A percentile compares a stretch with the other conserved stretches of the same genome.
phyloP scores from a whole-genome alignment of 2,329 filamentous ascomycete genomes.

The Fusarium verrucosum region DNA sequence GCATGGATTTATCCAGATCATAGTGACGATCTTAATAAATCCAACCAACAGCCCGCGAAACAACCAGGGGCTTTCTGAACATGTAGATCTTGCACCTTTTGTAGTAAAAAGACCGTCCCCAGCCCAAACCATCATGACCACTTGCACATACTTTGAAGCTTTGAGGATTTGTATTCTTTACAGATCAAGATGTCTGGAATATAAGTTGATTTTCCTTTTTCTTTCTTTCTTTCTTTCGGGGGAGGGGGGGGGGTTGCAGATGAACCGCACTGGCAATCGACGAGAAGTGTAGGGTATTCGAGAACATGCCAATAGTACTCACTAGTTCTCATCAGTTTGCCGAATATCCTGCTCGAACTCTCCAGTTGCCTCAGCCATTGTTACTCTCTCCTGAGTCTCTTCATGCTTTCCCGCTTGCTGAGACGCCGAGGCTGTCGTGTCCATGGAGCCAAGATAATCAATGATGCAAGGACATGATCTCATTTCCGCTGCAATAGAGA shows the following conservation, averaged over 20 bases:
- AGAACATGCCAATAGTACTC: too few species aligned
- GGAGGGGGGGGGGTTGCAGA: too few species aligned
- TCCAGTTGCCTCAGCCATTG: background rate
- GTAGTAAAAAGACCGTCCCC: background rate
- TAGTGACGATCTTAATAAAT: too few species aligned
- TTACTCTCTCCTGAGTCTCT: background rate
- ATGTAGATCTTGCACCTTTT: background rate
- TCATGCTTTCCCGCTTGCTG: background rate
- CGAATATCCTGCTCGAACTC: background rate
- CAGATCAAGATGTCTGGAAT: too few species aligned
- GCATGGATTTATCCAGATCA: background rate
- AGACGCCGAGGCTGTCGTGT: rapidly evolving
- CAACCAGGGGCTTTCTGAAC: too few species aligned
- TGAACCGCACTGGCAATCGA: too few species aligned
- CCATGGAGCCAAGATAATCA: rapidly evolving
- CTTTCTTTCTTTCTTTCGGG: too few species aligned
- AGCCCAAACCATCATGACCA: too few species aligned
- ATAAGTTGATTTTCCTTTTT: too few species aligned
- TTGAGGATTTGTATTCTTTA: too few species aligned
- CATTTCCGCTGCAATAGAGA: rapidly evolving
- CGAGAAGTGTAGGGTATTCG: too few species aligned
- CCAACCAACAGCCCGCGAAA: background rate
- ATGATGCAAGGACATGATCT: background rate
- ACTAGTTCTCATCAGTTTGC: rapidly evolving
- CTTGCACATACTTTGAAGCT: background rate